Evolutionary conservation across 306 rosid genomes (phyloP).

Genomic region (Fragaria vesca): DNA sequence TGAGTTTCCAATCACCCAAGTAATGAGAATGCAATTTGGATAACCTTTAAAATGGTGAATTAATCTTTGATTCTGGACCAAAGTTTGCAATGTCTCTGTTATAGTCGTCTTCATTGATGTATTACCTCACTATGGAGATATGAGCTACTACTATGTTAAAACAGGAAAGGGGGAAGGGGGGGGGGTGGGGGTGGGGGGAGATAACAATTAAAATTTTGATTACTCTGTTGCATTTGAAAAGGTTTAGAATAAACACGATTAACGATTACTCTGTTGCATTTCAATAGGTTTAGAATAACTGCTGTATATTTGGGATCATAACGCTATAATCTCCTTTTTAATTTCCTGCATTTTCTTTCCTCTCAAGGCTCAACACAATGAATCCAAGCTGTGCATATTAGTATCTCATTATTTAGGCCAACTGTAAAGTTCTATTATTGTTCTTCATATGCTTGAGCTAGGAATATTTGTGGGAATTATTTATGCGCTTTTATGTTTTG

Average conservation of each 20-base stretch:
- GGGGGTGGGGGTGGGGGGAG: too few relatives aligned
- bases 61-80: not conserved
- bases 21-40: not conserved
- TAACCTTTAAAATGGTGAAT: not conserved
- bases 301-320: not conserved
- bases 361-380: too few relatives aligned
- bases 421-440: not conserved
- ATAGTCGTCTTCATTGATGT: not conserved
- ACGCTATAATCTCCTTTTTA: not conserved
- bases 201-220: not conserved
- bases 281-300: not conserved
- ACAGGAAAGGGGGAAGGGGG: too few relatives aligned
- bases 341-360: not conserved
- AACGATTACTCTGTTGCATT: not conserved
- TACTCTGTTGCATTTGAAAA: not conserved
- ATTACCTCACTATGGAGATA: not conserved
- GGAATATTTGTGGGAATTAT: not conserved
- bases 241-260: too few relatives aligned
- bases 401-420: not conserved
- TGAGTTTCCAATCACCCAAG: slow-evolving; percentile 34
- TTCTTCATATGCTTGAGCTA: not conserved
- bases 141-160: too few relatives aligned
- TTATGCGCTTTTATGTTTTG: not conserved
- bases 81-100: not conserved
- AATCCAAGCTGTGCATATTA: not conserved